Evolutionary conservation across 345 rosid species (phyloP).

Genomic region (Turritis glabra): DNA sequence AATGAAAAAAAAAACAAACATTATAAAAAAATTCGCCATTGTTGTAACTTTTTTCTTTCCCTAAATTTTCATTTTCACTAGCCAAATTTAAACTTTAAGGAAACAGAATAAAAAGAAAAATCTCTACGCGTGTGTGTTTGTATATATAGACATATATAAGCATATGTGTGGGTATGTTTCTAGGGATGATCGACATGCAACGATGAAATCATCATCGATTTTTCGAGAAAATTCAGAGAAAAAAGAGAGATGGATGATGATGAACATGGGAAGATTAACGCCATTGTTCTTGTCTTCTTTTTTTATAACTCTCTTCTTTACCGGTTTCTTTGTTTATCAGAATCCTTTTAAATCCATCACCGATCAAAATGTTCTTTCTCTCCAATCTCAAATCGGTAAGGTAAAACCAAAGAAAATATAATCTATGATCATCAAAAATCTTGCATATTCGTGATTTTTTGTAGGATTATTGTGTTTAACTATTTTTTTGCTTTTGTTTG

Average conservation of each 20-base stretch:
- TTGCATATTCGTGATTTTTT: neutral
- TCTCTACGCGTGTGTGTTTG: neutral
- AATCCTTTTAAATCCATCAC: constrained; percentile 44
- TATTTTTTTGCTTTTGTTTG: neutral
- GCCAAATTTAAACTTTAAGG: neutral
- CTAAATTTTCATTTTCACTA: no score
- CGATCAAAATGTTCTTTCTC: constrained; percentile 33
- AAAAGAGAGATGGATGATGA: constrained; percentile 44
- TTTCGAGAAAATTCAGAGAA: constrained; percentile 34
- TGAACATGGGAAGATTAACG: constrained; percentile 37
- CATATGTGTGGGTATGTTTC: constrained; percentile 17
- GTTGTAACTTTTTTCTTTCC: no score
- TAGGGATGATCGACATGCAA: constrained; percentile 42
- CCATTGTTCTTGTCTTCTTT: constrained; percentile 54
- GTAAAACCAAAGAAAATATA: constrained; percentile 3
- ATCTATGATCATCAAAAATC: neutral
- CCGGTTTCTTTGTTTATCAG: constrained; percentile 52
- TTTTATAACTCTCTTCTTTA: constrained; percentile 51
- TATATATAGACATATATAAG: neutral
- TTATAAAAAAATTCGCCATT: neutral
- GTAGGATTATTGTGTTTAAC: neutral
- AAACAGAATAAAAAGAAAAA: constrained; percentile 1
- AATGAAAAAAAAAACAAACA: neutral
- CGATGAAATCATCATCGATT: constrained; percentile 37
- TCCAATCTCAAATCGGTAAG: constrained; percentile 40